Conservation (phyloP, 1,139 yeast species). For the Kodamaea fungicola region DNA sequence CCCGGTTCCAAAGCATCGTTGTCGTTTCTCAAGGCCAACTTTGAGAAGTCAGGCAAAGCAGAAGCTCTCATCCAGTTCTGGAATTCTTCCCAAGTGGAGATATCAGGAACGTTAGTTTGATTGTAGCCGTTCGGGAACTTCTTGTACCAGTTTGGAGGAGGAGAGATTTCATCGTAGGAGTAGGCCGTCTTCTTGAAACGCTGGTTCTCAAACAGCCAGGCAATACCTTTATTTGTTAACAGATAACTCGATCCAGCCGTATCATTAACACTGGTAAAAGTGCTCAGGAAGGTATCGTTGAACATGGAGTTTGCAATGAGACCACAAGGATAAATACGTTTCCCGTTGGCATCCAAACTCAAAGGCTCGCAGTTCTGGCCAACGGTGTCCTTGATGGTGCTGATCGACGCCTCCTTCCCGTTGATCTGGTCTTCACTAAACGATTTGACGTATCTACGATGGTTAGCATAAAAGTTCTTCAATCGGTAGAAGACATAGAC, state of each 20-base stretch:
- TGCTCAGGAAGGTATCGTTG: slow-evolving; percentile 71
- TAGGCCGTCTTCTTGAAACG: slow-evolving; percentile 80
- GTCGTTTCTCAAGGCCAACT: slow-evolving; percentile 79
- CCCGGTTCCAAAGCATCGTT: slow-evolving; percentile 59
- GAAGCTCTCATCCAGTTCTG: slow-evolving; percentile 99
- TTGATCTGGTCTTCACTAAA: slow-evolving; percentile 86
- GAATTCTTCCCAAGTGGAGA: slow-evolving; percentile 72
- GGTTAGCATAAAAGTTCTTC: slow-evolving; percentile 86
- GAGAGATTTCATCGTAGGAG: slow-evolving; percentile 68
- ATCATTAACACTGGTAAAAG: slow-evolving; percentile 49
- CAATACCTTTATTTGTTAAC: slow-evolving; percentile 69
- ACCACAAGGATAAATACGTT: slow-evolving; percentile 86
- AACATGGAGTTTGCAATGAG: slow-evolving; percentile 89
- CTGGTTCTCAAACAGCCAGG: slow-evolving; percentile 81
- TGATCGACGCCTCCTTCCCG: slow-evolving; percentile 62
- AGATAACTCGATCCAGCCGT: slow-evolving; percentile 45
- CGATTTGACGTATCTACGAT: slow-evolving; percentile 88
- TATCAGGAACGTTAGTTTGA: slow-evolving; percentile 77
- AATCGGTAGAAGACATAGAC: slow-evolving; percentile 77
- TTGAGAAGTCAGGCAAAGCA: slow-evolving; percentile 81
- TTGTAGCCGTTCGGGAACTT: slow-evolving; percentile 88
- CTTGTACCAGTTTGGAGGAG: slow-evolving; percentile 94
- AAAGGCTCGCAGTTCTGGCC: slow-evolving; percentile 92
- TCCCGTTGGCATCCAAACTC: slow-evolving; percentile 51
- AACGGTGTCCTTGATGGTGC: slow-evolving; percentile 57